phyloP scores from a whole-genome alignment of 2,329 filamentous ascomycete genomes.

The Phaeosphaeriaceae sp. region DNA sequence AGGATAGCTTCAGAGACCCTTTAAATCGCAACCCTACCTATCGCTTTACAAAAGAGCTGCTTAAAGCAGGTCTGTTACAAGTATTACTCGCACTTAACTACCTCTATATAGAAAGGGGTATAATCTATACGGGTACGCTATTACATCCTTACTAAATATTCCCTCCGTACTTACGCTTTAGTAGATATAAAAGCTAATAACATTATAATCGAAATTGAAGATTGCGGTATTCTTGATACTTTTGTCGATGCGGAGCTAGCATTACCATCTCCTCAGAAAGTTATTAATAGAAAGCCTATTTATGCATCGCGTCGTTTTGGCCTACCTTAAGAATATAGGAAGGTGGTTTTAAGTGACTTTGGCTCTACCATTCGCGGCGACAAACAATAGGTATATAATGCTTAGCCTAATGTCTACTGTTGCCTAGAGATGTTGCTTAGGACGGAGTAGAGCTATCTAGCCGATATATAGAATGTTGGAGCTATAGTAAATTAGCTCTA shows the following conservation, averaged over 20 bases:
- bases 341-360: slow-evolving; percentile 43
- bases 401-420: slow-evolving; percentile 47
- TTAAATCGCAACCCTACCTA: slow-evolving; percentile 46
- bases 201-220: slow-evolving; percentile 48
- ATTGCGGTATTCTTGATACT: slow-evolving; percentile 41
- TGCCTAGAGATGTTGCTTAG: slow-evolving; percentile 49
- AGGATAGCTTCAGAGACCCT: slow-evolving; percentile 51
- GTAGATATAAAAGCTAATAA: slow-evolving; percentile 54
- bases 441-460: slow-evolving; percentile 43
- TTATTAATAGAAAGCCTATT: slow-evolving; percentile 37
- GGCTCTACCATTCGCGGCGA: slow-evolving; percentile 15
- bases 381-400: slow-evolving; percentile 28
- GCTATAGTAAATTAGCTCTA: slow-evolving; percentile 36
- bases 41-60: slow-evolving; percentile 48
- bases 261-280: slow-evolving; percentile 48
- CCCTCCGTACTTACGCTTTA: background rate
- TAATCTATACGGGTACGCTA: slow-evolving; percentile 53
- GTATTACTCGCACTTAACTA: slow-evolving; percentile 52
- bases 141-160: background rate
- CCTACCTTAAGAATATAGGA: slow-evolving; percentile 40
- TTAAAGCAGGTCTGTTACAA: slow-evolving; percentile 47
- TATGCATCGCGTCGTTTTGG: slow-evolving; percentile 47
- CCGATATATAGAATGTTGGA: slow-evolving; percentile 51
- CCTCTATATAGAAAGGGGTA: slow-evolving; percentile 51
- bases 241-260: slow-evolving; percentile 46